Evolutionary conservation across 1,284 basidiomycete species (phyloP), one percentile per base, ranked within the genome.

Genomic region (Apiotrichum gracile): DNA sequence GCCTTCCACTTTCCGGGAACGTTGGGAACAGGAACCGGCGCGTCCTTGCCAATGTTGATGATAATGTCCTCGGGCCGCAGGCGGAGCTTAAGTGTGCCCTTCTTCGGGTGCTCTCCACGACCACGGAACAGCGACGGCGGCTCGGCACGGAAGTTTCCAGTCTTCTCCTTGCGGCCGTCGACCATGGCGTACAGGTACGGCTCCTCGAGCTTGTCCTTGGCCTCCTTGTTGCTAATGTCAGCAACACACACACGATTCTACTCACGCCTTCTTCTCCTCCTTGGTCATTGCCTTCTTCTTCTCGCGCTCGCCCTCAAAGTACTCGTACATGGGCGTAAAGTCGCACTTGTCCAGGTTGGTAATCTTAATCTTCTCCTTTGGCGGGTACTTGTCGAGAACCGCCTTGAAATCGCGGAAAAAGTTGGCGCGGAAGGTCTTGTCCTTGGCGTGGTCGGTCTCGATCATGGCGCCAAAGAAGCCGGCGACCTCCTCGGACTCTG

Each of bases 61-160:
- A 87, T 89, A 68, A 97, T 92, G 62, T 97, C 91, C 68, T 96
- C 91, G 1, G 93, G 91, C 29, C 82, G 80, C 37, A 97, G 84
- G 54, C 93, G 88, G 56, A 82, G 78, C 91, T 98, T 99, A 58
- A 97, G 80, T 48, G 86, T 86, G 24, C 96, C 96, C 74, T 97
- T 97, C 80, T 89, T 93, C 1, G 96, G 96, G 76, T 99, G 96
- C 66, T 97, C 91, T 55, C 96, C 96, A 62, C 96, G 92, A 55
- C 96, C 96, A 74, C 94, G 82, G 78, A 98, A 99, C 40, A 98
- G 79, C 39, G 92, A 91, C 19, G 96, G 96, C 69, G 96, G 96
- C 80, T 99, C 96, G 47, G 97, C 86, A 62, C 92, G 84, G 80
- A 98, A 97, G 78, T 98, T 98, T 52, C 96, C 96, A 49, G 97